Conservation (phyloP, 768 basidiomycete genomes). For the Hygrocybe coccinea region DNA sequence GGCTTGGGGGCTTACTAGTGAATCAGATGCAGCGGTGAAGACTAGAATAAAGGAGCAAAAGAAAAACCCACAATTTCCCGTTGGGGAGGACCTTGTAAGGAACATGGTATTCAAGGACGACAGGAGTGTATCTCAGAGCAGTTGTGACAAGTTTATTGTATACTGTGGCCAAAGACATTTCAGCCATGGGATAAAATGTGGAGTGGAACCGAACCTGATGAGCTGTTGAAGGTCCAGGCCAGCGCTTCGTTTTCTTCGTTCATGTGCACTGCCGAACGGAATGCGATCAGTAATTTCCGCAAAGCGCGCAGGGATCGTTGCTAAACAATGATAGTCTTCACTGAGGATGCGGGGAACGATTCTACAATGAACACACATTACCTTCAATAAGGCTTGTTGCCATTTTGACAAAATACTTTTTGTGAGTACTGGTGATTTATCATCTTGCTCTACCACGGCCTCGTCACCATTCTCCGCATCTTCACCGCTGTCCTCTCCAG, state of each 20-base stretch:
- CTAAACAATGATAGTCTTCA: conserved; percentile 35
- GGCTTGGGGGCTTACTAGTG: conserved; percentile 77
- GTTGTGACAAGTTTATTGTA: conserved; percentile 91
- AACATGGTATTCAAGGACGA: conserved; percentile 80
- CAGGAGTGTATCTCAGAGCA: conserved; percentile 82
- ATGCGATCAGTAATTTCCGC: conserved; percentile 80
- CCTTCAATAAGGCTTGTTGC: conserved; percentile 88
- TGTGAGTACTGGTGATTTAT: conserved; percentile 57
- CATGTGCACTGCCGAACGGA: conserved; percentile 85
- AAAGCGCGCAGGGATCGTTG: conserved; percentile 81
- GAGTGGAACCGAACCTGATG: conserved; percentile 47
- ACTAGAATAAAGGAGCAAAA: conserved; percentile 5
- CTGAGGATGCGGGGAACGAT: neutral
- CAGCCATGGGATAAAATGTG: neutral
- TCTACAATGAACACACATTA: conserved; percentile 24
- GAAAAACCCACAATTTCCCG: conserved; percentile 72
- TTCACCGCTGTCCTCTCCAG: conserved; percentile 35
- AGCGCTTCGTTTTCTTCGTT: conserved; percentile 77
- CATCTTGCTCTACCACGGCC: conserved; percentile 47
- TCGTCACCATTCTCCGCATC: conserved; percentile 44
- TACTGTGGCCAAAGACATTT: conserved; percentile 43
- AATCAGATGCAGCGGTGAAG: conserved; percentile 1
- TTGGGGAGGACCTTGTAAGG: conserved; percentile 78
- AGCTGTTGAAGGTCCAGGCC: conserved; percentile 83
- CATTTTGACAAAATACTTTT: conserved; percentile 68